Percentiles rank a stretch among this genome's conserved stretches.
These are phyloP conservation scores for Suillus luteus DNA, from an alignment of 768 basidiomycete genomes.

Conservation along the genomic window DNA sequence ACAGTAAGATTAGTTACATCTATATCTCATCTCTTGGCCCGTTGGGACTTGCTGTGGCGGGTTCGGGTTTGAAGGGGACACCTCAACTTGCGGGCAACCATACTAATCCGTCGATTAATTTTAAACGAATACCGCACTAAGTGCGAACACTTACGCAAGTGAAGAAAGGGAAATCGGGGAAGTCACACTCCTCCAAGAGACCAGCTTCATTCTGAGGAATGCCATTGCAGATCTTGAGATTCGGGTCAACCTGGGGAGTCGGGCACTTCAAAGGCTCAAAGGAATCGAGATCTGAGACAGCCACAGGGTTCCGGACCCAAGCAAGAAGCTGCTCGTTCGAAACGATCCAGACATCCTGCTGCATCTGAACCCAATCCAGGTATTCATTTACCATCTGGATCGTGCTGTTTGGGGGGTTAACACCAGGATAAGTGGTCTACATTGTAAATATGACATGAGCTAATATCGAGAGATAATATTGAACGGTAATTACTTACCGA, in stretches of 20 bases:
- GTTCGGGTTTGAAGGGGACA: slow-evolving; percentile 62
- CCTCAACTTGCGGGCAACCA: slow-evolving; percentile 62
- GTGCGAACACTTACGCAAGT: slow-evolving; percentile 59
- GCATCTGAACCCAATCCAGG: slow-evolving; percentile 79
- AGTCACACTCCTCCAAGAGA: slow-evolving; percentile 59
- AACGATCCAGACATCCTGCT: slow-evolving; percentile 74
- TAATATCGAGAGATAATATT: neutral
- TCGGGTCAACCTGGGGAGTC: slow-evolving; percentile 56
- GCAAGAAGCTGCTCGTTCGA: slow-evolving; percentile 69
- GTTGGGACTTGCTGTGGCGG: slow-evolving; percentile 56
- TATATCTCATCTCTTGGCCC: slow-evolving; percentile 49
- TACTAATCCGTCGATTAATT: slow-evolving; percentile 46
- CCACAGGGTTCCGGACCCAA: slow-evolving; percentile 73
- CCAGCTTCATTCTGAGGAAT: slow-evolving; percentile 69
- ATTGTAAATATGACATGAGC: slow-evolving; percentile 9
- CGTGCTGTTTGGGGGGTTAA: slow-evolving; percentile 48
- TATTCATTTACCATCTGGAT: slow-evolving; percentile 79
- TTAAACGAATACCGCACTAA: neutral
- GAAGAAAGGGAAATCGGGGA: slow-evolving; percentile 76
- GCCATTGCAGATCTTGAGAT: slow-evolving; percentile 71
- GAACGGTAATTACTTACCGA: slow-evolving; percentile 38
- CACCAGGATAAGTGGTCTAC: slow-evolving; percentile 62
- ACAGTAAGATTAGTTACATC: slow-evolving; percentile 46
- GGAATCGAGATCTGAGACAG: slow-evolving; percentile 56
- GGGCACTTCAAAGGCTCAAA: slow-evolving; percentile 62